These are phyloP conservation scores for Diutina rugosa DNA, from an alignment of 1,139 yeast genomes.

Conservation along the genomic window DNA sequence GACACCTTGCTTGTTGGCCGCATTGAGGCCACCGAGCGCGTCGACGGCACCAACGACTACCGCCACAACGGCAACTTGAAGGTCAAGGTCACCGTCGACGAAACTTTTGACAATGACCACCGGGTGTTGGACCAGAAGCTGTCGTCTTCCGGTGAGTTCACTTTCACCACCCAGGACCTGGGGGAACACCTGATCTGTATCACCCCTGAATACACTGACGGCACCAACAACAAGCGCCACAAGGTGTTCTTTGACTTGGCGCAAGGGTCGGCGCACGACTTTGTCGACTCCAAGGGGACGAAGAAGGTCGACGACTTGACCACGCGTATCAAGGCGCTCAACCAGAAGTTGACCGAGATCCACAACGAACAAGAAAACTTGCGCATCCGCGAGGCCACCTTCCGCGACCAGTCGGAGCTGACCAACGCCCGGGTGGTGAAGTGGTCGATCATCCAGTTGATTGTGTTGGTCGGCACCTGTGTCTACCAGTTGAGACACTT, in stretches of 20 bases:
- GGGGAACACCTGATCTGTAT: constrained; percentile 69
- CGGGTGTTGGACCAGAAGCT: constrained; percentile 58
- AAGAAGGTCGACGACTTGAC: constrained; percentile 36
- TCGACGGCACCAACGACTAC: constrained; percentile 31
- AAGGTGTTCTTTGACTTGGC: constrained; percentile 35
- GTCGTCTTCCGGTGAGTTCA: constrained; percentile 46
- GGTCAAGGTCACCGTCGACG: constrained; percentile 41
- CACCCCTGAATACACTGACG: constrained; percentile 46
- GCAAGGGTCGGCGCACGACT: constrained; percentile 32
- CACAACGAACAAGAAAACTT: constrained; percentile 54
- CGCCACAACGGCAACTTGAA: constrained; percentile 23
- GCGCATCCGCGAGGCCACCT: constrained; percentile 56
- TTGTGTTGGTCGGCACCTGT: constrained; percentile 44
- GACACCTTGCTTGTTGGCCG: constrained; percentile 48
- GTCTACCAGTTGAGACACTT: constrained; percentile 57
- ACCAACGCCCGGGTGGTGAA: constrained; percentile 52
- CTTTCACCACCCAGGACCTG: constrained; percentile 54
- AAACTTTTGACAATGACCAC: constrained; percentile 53
- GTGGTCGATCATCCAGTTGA: constrained; percentile 53
- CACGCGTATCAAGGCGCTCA: constrained; percentile 38
- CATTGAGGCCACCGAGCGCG: constrained; percentile 40
- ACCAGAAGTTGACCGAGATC: constrained; percentile 41
- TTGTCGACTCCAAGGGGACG: constrained; percentile 38
- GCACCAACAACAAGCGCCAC: constrained; percentile 20
- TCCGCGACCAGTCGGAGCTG: constrained; percentile 54